Base-by-base conservation (phyloP, 2,329 filamentous ascomycete species). In the Falciphora oryzae region DNA sequence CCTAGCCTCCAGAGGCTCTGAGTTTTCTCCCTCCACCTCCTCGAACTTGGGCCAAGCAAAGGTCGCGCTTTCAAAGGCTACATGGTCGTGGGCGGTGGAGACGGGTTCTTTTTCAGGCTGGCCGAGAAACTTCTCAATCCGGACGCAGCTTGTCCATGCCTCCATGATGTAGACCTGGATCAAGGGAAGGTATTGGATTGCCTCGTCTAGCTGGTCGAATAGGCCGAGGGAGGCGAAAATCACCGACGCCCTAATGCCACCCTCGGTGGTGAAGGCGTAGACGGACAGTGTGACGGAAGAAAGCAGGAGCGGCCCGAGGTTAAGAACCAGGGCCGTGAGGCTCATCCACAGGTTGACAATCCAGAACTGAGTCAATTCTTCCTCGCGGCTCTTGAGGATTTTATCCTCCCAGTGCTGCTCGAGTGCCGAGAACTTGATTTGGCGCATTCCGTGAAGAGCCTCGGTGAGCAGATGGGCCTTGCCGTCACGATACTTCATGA, bases 351-450 rank as follows among this genome's bases (percentile, higher is more conserved):
- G 62, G 28, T 70, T 70, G 2, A 72, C 70, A 32, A 67, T 73
- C 73, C 74, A 75, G 64, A 72, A 75, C 63, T 75, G 73, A n/a
- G 65, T 66, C 28, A 77, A 68, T 68, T 77, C 75, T 31, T 75
- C 72, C 61, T 75, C 72, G 32, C 75, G 71, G 58, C 70, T 73
- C n/a, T 71, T 66, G 38, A 75, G 59, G 22, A 77, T 75, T 66
- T 73, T 75, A 53, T 69, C 65, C 65, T 76, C 74, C 71, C 73
- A 76, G 38, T 74, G 69, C 35, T 71, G 67, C 63, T 77, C 75
- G 14, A 76, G 70, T 11, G 74, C 75, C 4, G 75, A 75, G 66
- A 75, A 76, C 63, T 74, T 73, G 71, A 77, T 76, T 67, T 77
- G 75, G 14, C 74, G 73, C 72, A 77, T 76, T 29, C 75, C 75